Conservation (phyloP, 73 alveolate species). For the Blepharisma japonicum region DNA sequence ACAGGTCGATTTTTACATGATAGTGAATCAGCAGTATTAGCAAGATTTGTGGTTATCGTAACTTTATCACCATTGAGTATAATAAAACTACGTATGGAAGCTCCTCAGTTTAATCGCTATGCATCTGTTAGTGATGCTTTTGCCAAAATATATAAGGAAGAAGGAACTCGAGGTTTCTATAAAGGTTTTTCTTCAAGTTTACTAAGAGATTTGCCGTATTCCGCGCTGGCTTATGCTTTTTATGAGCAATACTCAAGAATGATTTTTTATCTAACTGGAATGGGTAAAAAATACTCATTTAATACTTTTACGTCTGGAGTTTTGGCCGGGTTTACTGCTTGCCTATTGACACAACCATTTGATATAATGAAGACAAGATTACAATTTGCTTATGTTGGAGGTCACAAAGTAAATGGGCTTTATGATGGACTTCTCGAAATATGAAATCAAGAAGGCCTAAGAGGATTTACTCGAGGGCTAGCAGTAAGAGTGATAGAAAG, state of each 20-base stretch:
- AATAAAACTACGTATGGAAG: constrained; percentile 22
- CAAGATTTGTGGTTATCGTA: not conserved
- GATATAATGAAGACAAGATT: constrained; percentile 23
- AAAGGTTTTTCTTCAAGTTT: not conserved
- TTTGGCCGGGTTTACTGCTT: constrained; percentile 19
- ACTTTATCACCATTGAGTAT: constrained; percentile 9
- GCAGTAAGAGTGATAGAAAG: not conserved
- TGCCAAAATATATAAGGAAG: not conserved
- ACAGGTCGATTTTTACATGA: not conserved
- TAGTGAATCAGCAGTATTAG: not conserved
- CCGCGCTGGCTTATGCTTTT: constrained; percentile 12
- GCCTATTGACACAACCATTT: not conserved
- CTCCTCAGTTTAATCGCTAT: not conserved
- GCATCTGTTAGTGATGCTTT: not conserved
- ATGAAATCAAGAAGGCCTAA: not conserved
- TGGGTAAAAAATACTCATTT: not conserved
- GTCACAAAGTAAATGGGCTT: not conserved
- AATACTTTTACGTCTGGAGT: not conserved
- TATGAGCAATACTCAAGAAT: not conserved
- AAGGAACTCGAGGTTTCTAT: constrained; percentile 20
- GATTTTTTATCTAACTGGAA: not conserved
- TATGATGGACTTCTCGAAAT: constrained; percentile 16
- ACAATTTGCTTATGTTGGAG: not conserved
- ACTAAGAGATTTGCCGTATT: constrained; percentile 12
- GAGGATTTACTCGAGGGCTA: not conserved